Base-by-base conservation (phyloP, 208 protist genomes). In the Trypanosoma melophagium region DNA sequence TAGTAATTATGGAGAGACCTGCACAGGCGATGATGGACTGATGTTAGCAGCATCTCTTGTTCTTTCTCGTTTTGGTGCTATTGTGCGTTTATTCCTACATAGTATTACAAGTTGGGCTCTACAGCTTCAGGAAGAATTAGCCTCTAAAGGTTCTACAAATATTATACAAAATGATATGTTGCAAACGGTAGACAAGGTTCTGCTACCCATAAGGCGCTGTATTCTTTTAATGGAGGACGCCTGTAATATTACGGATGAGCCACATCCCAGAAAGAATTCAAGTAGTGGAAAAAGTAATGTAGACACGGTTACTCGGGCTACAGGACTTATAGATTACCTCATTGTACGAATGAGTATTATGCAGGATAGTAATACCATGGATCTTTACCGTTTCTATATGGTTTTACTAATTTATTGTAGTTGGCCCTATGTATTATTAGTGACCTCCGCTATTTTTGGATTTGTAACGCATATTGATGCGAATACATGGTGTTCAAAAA, bases 341-440 rank as follows among this genome's bases (percentile, higher is more conserved):
- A 90, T 90, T 57, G 78, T 90, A 17, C 79, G 80, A 13, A 76
- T 80, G 47, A 93, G 87, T 65, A 75, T 79, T 4, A 17, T 86
- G 3, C 90, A 96, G 66, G 71, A 83, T 54, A 80, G 79, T 45
- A 77, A 83, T 25, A 85, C 79, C 8, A 81, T 92, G 75, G 79
- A 87, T 55, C 60, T 86, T 25, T 96, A 90, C 64, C 76, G 85
- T 49, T 81, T 90, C 19, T 88, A 93, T 64, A 87, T 93, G 71
- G 76, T 85, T 61, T 40, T 92, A 55, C 68, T 96, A 19, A 53
- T 96, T 19, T 56, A 84, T 63, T 88, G 79, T 44, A 47, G 79
- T 53, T 96, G 87, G 90, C 87, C 90, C 12, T 94, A 96, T 70
- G 81, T 93, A 56, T 58, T 77, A 44, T 80, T 93, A 40, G 77